phyloP scores from a whole-genome alignment of 768 basidiomycete species.

The Leucogyrophana mollusca region DNA sequence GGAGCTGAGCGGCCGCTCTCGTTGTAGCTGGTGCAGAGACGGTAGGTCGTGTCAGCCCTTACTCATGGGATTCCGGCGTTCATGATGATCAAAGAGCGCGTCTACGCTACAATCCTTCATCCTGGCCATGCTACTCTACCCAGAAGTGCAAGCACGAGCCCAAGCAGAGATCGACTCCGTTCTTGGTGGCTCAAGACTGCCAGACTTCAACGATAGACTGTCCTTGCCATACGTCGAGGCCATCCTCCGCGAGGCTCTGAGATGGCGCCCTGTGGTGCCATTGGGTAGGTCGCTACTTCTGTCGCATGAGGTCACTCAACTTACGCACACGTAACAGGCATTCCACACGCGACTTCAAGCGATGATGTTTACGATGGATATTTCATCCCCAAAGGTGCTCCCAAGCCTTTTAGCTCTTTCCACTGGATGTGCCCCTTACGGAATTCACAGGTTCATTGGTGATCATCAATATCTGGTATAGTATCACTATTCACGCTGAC shows the following conservation, averaged over 20 bases:
- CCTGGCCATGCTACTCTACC: slow-evolving; percentile 26
- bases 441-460: slow-evolving; percentile 23
- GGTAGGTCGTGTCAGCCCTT: slow-evolving; percentile 7
- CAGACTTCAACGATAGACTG: slow-evolving; percentile 22
- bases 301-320: neutral
- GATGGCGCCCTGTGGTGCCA: slow-evolving; percentile 25
- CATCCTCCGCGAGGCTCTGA: slow-evolving; percentile 34
- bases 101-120: slow-evolving; percentile 23
- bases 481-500: neutral
- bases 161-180: slow-evolving; percentile 27
- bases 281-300: slow-evolving; percentile 13
- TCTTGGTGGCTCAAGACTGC: slow-evolving; percentile 18
- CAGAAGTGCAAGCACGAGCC: slow-evolving; percentile 22
- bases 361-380: slow-evolving; percentile 31
- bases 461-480: slow-evolving; percentile 34
- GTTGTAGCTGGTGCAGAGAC: slow-evolving; percentile 23
- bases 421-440: neutral
- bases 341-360: slow-evolving; percentile 21
- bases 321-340: slow-evolving; percentile 8
- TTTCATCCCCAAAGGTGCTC: slow-evolving; percentile 40
- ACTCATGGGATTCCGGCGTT: neutral
- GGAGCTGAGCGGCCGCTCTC: neutral
- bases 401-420: neutral
- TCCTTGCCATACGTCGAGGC: slow-evolving; percentile 42
- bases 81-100: slow-evolving; percentile 15